Conservation (phyloP, 257 asterid genomes). For the Coffea eugenioides region DNA sequence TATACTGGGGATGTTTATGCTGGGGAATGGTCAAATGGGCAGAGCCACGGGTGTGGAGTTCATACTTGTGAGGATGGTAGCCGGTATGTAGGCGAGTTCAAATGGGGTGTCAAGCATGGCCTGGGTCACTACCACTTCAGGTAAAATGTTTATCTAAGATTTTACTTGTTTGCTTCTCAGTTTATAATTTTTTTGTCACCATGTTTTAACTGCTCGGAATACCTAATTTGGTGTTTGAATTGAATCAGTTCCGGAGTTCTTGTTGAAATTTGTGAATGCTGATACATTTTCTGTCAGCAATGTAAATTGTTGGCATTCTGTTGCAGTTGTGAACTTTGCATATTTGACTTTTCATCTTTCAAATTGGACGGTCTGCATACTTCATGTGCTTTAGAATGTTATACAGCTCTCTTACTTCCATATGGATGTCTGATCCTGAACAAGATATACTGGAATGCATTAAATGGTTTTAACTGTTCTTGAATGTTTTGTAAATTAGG, state of each 20-base stretch:
- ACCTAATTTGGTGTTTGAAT: not conserved
- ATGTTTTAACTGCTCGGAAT: not conserved
- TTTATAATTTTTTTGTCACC: not conserved
- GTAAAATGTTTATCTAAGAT: conserved; percentile 30
- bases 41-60: conserved; percentile 86
- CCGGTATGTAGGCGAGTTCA: conserved; percentile 80
- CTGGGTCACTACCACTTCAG: conserved; percentile 93
- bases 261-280: not conserved
- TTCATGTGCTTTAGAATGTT: not conserved
- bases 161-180: not conserved
- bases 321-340: not conserved
- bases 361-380: no score
- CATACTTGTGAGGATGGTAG: conserved; percentile 92
- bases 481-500: not conserved
- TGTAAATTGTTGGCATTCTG: not conserved
- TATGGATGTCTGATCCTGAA: not conserved
- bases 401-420: not conserved
- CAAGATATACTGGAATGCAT: not conserved
- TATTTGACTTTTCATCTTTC: not conserved
- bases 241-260: not conserved
- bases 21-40: conserved; percentile 94
- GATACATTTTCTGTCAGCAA: not conserved
- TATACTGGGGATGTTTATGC: conserved; percentile 96
- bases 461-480: not conserved
- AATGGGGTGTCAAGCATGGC: conserved; percentile 93